A percentile compares a stretch with the other conserved stretches of the same genome.
Evolutionary conservation across 2,329 filamentous ascomycete species (phyloP).

Genomic region (Alternaria triticina): DNA sequence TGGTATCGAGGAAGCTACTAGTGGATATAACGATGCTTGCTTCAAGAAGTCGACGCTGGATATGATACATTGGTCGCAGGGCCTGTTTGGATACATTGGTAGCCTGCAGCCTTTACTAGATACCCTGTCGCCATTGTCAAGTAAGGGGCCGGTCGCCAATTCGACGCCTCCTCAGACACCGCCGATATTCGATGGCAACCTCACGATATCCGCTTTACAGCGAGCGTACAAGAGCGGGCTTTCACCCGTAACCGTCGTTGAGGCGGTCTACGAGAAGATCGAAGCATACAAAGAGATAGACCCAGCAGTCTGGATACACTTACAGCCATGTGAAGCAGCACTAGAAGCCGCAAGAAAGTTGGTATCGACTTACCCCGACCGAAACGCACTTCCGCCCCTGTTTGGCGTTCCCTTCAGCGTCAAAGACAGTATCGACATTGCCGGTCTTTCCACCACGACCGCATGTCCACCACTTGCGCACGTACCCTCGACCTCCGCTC

Average conservation of each 20-base stretch:
- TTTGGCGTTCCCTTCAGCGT: slow-evolving; percentile 64
- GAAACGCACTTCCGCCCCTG: slow-evolving; percentile 55
- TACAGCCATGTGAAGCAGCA: slow-evolving; percentile 49
- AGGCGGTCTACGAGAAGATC: slow-evolving; percentile 56
- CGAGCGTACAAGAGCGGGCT: slow-evolving; percentile 54
- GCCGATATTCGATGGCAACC: slow-evolving; percentile 49
- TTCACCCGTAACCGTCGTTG: slow-evolving; percentile 53
- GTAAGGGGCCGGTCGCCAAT: background rate
- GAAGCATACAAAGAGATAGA: slow-evolving; percentile 57
- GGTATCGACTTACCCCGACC: slow-evolving; percentile 48
- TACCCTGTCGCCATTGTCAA: slow-evolving; percentile 26
- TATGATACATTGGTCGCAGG: slow-evolving; percentile 59
- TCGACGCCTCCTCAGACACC: slow-evolving; percentile 46
- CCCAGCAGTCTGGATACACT: slow-evolving; percentile 60
- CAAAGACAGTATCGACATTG: slow-evolving; percentile 64
- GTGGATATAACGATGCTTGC: slow-evolving; percentile 56
- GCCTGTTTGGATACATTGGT: slow-evolving; percentile 59
- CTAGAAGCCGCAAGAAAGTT: slow-evolving; percentile 53
- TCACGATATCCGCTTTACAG: slow-evolving; percentile 54
- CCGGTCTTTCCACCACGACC: slow-evolving; percentile 58
- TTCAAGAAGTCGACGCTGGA: slow-evolving; percentile 57
- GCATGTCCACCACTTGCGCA: slow-evolving; percentile 60
- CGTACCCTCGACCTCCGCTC: slow-evolving; percentile 56
- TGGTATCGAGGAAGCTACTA: slow-evolving; percentile 52
- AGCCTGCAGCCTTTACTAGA: slow-evolving; percentile 52